These are phyloP conservation scores for Sicyos edulis DNA, from an alignment of 306 rosid species.

Conservation along the genomic window DNA sequence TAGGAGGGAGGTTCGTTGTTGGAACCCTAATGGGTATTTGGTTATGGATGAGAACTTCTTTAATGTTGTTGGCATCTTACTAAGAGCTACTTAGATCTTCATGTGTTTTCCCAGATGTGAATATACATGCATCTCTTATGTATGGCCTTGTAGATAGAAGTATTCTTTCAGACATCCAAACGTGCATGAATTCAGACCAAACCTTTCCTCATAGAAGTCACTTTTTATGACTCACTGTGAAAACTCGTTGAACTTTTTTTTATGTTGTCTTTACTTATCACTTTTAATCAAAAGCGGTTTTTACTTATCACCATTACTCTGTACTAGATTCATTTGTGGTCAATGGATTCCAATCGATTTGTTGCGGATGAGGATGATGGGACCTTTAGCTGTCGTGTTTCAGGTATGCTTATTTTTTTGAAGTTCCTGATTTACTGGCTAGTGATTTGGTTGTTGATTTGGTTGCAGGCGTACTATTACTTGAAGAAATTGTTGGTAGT, in stretches of 20 bases:
- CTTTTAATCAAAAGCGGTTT: background rate
- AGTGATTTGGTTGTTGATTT: conserved; percentile 7
- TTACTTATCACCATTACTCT: conserved; percentile 14
- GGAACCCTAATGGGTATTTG: background rate
- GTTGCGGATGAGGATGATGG: conserved; percentile 86
- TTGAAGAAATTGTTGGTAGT: conserved; percentile 64
- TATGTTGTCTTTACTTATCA: background rate
- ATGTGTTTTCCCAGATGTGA: background rate
- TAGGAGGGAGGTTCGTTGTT: no score
- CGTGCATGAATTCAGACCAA: background rate
- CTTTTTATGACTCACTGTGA: background rate
- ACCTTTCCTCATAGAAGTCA: background rate
- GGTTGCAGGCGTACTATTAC: conserved; percentile 65
- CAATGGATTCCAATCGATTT: conserved; percentile 70
- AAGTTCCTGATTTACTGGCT: background rate
- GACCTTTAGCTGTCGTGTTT: conserved; percentile 76
- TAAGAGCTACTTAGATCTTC: background rate
- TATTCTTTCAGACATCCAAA: background rate
- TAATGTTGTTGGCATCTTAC: background rate
- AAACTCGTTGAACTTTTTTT: background rate
- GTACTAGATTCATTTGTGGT: conserved; percentile 69
- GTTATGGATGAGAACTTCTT: background rate
- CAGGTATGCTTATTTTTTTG: conserved; percentile 48
- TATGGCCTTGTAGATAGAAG: background rate
- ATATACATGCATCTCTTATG: background rate